Conservation (phyloP, 805 yeast species). For the Saccharomycopsis sp. region DNA sequence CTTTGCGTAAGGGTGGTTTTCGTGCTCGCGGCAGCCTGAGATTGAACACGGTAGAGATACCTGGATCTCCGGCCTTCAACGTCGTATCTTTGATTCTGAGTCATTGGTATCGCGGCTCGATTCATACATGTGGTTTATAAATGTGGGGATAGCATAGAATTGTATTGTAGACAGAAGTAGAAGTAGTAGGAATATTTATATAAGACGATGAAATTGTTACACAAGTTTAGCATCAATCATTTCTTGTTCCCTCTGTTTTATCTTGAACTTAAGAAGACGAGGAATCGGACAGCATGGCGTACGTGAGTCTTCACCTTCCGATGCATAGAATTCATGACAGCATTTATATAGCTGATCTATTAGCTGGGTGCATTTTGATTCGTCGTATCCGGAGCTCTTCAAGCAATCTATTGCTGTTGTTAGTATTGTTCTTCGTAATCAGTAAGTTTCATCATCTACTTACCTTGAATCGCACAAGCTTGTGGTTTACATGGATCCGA, state of each 20-base stretch:
- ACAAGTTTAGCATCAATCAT: constrained; percentile 51
- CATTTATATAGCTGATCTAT: constrained; percentile 73
- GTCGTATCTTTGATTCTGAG: constrained; percentile 32
- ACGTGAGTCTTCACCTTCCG: constrained; percentile 50
- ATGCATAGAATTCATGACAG: constrained; percentile 58
- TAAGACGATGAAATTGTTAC: too few relatives aligned
- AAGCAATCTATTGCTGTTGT: constrained; percentile 47
- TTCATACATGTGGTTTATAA: constrained; percentile 43
- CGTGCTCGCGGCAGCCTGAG: constrained; percentile 97
- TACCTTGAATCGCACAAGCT: constrained; percentile 77
- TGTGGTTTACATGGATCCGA: constrained; percentile 58
- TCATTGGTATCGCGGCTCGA: constrained; percentile 66
- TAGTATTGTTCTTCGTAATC: not conserved
- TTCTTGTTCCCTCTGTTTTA: constrained; percentile 55
- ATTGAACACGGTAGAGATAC: constrained; percentile 35
- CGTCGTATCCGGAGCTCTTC: constrained; percentile 55
- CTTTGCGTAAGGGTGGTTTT: constrained; percentile 28
- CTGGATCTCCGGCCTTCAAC: constrained; percentile 41
- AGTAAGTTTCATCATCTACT: constrained; percentile 23
- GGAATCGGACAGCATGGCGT: constrained; percentile 79
- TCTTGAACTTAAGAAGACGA: constrained; percentile 51
- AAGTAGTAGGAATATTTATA: too few relatives aligned
- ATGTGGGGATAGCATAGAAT: not conserved
- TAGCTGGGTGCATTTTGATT: constrained; percentile 60
- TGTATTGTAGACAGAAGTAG: too few relatives aligned